A percentile compares a stretch with the other conserved stretches of the same genome.
Evolutionary conservation across 148 eudicot species (phyloP).

Genomic region (Salicornia ramosissima): DNA sequence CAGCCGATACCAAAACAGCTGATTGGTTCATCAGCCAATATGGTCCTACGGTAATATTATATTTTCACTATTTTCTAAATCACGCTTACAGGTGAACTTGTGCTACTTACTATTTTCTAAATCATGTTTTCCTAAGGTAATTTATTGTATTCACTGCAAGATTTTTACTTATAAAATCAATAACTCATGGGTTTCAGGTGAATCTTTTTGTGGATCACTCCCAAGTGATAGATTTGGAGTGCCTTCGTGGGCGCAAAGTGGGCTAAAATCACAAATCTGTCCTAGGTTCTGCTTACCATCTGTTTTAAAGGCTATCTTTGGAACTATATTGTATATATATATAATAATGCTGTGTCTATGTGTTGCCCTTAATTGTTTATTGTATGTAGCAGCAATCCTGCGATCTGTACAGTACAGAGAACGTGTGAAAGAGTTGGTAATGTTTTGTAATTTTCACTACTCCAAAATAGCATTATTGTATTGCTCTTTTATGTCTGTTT

Average conservation of each 20-base stretch:
- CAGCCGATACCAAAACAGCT: slow-evolving; percentile 63
- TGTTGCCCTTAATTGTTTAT: background rate
- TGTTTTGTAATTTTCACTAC: slow-evolving; percentile 4
- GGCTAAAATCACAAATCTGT: slow-evolving; percentile 77
- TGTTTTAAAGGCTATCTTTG: slow-evolving; percentile 27
- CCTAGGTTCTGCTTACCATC: slow-evolving; percentile 52
- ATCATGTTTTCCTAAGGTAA: no score
- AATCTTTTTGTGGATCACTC: slow-evolving; percentile 92
- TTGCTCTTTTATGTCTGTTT: background rate
- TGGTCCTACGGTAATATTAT: slow-evolving; percentile 66
- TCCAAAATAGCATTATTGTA: background rate
- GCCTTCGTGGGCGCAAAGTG: slow-evolving; percentile 69
- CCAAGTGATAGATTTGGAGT: slow-evolving; percentile 82
- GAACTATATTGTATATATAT: background rate
- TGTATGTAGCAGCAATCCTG: background rate
- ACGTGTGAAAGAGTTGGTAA: slow-evolving; percentile 1
- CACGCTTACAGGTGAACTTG: no score
- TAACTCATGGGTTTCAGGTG: slow-evolving; percentile 53
- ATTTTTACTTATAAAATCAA: no score
- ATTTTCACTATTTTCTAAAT: background rate
- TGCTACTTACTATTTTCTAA: no score
- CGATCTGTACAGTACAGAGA: background rate
- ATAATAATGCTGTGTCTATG: background rate
- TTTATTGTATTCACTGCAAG: no score
- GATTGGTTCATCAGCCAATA: slow-evolving; percentile 91